Percentiles rank a stretch among this genome's conserved stretches.
Evolutionary conservation across 177 flowering plant genomes (phyloP).

Genomic region (Tripterygium wilfordii): DNA sequence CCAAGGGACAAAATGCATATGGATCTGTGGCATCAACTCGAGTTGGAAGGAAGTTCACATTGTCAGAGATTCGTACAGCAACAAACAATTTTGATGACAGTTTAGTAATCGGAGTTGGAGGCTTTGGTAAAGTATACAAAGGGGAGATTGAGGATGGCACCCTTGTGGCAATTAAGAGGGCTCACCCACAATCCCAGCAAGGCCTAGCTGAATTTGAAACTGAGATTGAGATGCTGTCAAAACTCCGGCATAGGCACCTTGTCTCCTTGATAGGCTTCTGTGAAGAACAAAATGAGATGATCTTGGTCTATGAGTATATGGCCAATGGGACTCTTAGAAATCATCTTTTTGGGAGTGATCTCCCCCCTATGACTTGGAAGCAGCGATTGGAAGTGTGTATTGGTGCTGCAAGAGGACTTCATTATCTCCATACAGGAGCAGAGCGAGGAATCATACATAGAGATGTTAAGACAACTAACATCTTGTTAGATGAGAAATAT

Average conservation of each 20-base stretch:
- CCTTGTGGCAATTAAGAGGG: constrained; percentile 60
- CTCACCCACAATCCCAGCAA: constrained; percentile 74
- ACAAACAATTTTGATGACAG: constrained; percentile 67
- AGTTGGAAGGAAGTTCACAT: constrained; percentile 52
- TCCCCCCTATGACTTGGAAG: constrained; percentile 65
- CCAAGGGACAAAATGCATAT: constrained; percentile 27
- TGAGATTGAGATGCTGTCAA: constrained; percentile 84
- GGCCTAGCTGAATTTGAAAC: constrained; percentile 74
- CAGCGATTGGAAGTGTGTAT: constrained; percentile 65
- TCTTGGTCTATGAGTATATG: constrained; percentile 81
- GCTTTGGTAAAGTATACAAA: constrained; percentile 76
- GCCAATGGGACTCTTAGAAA: constrained; percentile 73
- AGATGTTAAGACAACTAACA: constrained; percentile 84
- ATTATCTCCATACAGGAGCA: constrained; percentile 81
- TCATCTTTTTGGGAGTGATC: constrained; percentile 65
- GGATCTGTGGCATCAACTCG: constrained; percentile 36
- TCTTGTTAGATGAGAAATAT: constrained; percentile 58
- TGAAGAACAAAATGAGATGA: constrained; percentile 77
- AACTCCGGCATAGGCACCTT: constrained; percentile 73
- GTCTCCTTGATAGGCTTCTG: constrained; percentile 80
- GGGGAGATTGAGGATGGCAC: constrained; percentile 58
- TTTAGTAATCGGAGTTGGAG: constrained; percentile 69
- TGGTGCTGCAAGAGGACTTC: constrained; percentile 81
- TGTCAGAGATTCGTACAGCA: constrained; percentile 57
- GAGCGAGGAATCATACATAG: constrained; percentile 77